phyloP scores from a whole-genome alignment of 2,329 filamentous ascomycete species.

The Ophiostoma sp. region DNA sequence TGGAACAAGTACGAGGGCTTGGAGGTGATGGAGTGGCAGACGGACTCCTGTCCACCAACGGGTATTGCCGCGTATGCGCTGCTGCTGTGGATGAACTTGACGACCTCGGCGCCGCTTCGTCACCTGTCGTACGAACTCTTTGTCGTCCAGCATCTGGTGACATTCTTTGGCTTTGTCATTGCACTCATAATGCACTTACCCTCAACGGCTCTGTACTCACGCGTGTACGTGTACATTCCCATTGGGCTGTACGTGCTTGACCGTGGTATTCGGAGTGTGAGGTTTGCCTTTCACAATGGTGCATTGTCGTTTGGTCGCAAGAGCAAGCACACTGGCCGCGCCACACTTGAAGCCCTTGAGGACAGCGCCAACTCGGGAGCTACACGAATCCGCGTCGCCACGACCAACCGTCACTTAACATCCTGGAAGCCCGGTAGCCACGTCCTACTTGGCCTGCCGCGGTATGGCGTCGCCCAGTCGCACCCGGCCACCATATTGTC shows the following conservation, averaged over 20 bases:
- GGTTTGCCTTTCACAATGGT: neutral
- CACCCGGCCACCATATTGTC: neutral
- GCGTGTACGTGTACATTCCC: neutral
- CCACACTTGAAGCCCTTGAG: neutral
- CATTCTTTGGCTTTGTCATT: neutral
- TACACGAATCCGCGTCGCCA: neutral
- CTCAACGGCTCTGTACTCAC: neutral
- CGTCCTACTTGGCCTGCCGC: neutral
- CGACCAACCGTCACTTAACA: neutral
- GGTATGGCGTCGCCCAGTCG: neutral
- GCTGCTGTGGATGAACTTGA: neutral
- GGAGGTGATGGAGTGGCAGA: neutral
- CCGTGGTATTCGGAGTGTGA: neutral
- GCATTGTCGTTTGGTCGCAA: neutral
- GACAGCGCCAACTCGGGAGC: neutral
- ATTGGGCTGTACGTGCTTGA: neutral
- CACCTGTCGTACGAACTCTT: slow-evolving; percentile 5
- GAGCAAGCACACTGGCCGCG: neutral
- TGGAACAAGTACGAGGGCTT: neutral
- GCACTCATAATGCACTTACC: neutral
- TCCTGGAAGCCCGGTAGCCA: neutral
- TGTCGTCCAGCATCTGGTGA: neutral
- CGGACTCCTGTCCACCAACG: neutral
- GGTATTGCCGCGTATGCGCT: neutral
- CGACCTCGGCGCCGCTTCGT: neutral